A percentile compares a stretch with the other conserved stretches of the same genome.
Evolutionary conservation across 139 green algal genomes (phyloP).

Genomic region (Tetraselmis chui): DNA sequence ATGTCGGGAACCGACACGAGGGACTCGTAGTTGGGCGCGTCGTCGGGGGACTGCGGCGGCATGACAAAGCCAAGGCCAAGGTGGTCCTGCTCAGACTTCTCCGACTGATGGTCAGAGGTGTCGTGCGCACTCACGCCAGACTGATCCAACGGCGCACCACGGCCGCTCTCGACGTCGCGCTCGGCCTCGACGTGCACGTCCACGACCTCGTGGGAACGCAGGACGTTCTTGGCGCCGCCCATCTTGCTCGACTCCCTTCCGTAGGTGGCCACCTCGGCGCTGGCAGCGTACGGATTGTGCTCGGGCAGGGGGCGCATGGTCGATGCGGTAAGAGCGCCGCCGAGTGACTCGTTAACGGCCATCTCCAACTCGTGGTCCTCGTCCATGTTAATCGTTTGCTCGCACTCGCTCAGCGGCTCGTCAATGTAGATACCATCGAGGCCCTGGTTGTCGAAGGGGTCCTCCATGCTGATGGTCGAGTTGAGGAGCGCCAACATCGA

Average conservation of each 20-base stretch:
- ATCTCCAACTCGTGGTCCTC: not conserved
- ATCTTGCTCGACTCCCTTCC: not conserved
- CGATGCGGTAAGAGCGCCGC: not conserved
- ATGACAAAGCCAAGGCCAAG: not conserved
- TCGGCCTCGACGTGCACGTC: not conserved
- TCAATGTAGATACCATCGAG: conserved; percentile 49
- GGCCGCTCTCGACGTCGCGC: not conserved
- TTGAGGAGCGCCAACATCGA: conserved; percentile 42
- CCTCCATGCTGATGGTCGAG: conserved; percentile 36
- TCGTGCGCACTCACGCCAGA: not conserved
- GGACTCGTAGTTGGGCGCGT: not conserved
- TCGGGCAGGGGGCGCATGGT: not conserved
- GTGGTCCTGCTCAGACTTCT: not conserved
- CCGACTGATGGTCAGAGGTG: not conserved
- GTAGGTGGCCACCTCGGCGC: not conserved
- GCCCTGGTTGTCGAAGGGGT: conserved; percentile 53
- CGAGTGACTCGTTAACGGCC: not conserved
- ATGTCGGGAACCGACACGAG: not conserved
- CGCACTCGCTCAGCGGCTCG: conserved; percentile 38
- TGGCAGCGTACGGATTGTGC: not conserved
- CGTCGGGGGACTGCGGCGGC: not conserved
- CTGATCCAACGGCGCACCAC: not conserved
- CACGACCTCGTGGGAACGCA: not conserved
- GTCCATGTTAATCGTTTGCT: conserved; percentile 20
- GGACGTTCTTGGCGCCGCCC: not conserved